Evolutionary conservation across 2,329 filamentous ascomycete genomes (phyloP).

Genomic region (Trichoderma endophyticum): DNA sequence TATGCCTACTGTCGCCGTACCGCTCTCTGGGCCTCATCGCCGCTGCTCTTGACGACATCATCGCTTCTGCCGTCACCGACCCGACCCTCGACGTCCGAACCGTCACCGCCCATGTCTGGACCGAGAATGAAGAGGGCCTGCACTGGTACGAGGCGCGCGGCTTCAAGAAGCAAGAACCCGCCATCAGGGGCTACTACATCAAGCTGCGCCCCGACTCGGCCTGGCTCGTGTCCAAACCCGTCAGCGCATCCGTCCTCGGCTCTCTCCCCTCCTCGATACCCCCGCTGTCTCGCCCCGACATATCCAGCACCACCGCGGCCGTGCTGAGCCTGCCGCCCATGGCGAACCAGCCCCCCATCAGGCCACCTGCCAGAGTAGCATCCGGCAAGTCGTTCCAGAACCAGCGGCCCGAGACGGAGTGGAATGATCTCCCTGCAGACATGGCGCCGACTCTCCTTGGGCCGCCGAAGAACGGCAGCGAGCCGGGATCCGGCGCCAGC

Average conservation of each 20-base stretch:
- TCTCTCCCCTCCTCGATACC: constrained; percentile 24
- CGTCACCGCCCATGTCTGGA: constrained; percentile 67
- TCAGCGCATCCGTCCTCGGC: constrained; percentile 30
- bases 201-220: constrained; percentile 60
- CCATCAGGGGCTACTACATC: constrained; percentile 59
- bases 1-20: constrained; percentile 62
- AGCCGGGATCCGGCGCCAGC: constrained; percentile 42
- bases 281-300: constrained; percentile 19
- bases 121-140: constrained; percentile 60
- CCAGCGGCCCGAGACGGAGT: constrained; percentile 56
- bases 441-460: constrained; percentile 44
- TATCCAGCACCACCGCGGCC: constrained; percentile 31
- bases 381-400: constrained; percentile 55
- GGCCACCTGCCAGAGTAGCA: constrained; percentile 25
- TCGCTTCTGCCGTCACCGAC: constrained; percentile 37
- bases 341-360: constrained; percentile 18
- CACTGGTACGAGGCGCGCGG: constrained; percentile 60
- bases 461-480: constrained; percentile 30
- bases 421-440: constrained; percentile 63
- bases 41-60: constrained; percentile 54
- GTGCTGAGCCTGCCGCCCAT: constrained; percentile 33
- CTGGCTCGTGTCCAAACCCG: constrained; percentile 53
- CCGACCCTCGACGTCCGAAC: constrained; percentile 39
- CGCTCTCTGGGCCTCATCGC: constrained; percentile 56
- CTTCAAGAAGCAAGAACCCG: constrained; percentile 48